Conservation (phyloP, 1,284 basidiomycete species). For the Tylopilus sp. region DNA sequence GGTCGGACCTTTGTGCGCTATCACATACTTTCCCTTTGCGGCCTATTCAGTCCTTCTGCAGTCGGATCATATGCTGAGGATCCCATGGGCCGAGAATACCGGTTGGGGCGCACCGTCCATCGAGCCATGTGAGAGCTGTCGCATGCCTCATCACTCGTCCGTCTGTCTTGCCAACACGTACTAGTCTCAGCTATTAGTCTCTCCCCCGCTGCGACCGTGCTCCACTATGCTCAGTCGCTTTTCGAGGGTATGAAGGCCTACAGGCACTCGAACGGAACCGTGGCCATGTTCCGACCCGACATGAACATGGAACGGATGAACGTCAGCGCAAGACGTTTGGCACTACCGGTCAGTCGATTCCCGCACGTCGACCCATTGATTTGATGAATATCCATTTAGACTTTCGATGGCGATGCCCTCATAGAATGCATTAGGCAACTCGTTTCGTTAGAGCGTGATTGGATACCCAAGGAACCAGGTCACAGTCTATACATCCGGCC, state of each 20-base stretch:
- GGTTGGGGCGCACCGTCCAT: conserved; percentile 89
- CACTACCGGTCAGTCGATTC: conserved; percentile 61
- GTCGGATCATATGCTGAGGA: conserved; percentile 93
- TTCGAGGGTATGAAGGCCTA: conserved; percentile 99
- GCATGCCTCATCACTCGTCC: background rate
- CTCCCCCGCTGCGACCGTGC: conserved; percentile 82
- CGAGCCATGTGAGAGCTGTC: conserved; percentile 62
- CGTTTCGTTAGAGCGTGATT: conserved; percentile 81
- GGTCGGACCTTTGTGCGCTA: conserved; percentile 66
- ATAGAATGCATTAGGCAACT: conserved; percentile 88
- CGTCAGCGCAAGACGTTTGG: conserved; percentile 66
- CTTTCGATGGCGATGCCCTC: conserved; percentile 78
- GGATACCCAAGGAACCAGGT: conserved; percentile 89
- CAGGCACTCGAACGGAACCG: conserved; percentile 70
- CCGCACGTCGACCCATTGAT: background rate
- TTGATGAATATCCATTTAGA: conserved; percentile 40
- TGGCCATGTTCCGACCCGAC: conserved; percentile 93
- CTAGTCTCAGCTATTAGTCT: conserved; percentile 72
- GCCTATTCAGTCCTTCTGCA: conserved; percentile 27
- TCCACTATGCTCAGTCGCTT: conserved; percentile 89
- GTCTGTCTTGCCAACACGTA: conserved; percentile 8
- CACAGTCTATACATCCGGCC: conserved; percentile 92
- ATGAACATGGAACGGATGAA: conserved; percentile 98
- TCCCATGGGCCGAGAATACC: conserved; percentile 69
- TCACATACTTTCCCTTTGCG: conserved; percentile 4